Evolutionary conservation across 2,329 filamentous ascomycete species (phyloP).

Genomic region (Ascosphaera aggregata): DNA sequence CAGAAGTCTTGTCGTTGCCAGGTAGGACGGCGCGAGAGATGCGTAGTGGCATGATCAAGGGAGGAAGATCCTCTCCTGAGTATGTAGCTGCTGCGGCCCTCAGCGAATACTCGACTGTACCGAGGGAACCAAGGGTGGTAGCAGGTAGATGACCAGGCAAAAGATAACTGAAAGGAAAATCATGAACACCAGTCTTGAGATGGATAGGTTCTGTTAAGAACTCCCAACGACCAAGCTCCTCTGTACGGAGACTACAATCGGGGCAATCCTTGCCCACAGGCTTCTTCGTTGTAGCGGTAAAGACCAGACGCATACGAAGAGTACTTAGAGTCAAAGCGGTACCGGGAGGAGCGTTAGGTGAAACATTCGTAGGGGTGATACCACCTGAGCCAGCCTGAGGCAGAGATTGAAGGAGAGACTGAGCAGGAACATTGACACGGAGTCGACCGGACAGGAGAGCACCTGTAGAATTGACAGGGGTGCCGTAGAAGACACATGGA

Average conservation of each 20-base stretch:
- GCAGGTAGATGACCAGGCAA: slow-evolving; percentile 72
- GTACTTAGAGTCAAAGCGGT: slow-evolving; percentile 43
- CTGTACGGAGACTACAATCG: slow-evolving; percentile 48
- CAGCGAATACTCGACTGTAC: slow-evolving; percentile 58
- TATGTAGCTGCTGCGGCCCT: slow-evolving; percentile 39
- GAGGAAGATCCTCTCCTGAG: slow-evolving; percentile 37
- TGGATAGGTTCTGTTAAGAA: slow-evolving; percentile 36
- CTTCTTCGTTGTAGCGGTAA: slow-evolving; percentile 53
- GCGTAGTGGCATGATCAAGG: slow-evolving; percentile 42
- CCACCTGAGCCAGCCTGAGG: too few relatives aligned
- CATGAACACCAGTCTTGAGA: slow-evolving; percentile 35
- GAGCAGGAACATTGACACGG: slow-evolving; percentile 46
- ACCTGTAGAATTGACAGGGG: slow-evolving; percentile 50
- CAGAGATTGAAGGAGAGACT: too few relatives aligned
- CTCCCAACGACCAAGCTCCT: slow-evolving; percentile 55
- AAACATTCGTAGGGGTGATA: too few relatives aligned
- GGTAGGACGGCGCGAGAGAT: slow-evolving; percentile 62
- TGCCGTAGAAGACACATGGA: slow-evolving; percentile 63
- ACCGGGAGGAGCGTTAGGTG: too few relatives aligned
- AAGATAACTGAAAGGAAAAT: slow-evolving; percentile 74
- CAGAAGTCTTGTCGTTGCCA: slow-evolving; percentile 62
- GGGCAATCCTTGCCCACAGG: slow-evolving; percentile 59
- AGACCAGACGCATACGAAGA: slow-evolving; percentile 48
- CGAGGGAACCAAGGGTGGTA: slow-evolving; percentile 49
- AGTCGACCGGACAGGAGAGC: slow-evolving; percentile 70